Base-by-base conservation (phyloP, 2,329 filamentous ascomycete species). In the Claviceps purpurea region DNA sequence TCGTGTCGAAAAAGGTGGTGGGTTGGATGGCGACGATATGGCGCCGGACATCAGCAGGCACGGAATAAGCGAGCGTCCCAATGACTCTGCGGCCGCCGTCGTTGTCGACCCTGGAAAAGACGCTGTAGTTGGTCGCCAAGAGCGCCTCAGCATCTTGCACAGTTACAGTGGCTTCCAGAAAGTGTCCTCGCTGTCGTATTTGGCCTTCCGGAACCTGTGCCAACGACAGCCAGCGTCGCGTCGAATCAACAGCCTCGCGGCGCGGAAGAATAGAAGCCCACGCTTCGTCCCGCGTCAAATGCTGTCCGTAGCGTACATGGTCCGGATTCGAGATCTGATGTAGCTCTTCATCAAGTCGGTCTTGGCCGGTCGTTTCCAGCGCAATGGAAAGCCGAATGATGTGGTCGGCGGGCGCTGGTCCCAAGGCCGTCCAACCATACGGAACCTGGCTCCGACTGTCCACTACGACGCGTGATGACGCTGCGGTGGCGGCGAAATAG, bases 291-390 rank as follows among this genome's bases (percentile, higher is more conserved):
- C 72, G 69, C 16, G 67, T 64, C 56, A 77, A 69, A 56, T 78
- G 70, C 44, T 70, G 66, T 18, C 77, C 75, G 54, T 78, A 78
- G 18, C 65, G 68, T 1, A 60, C 52, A 52, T 73, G 67, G 4
- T 62, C 65, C 0, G 76, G 76, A 0, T 74, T 72, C 2, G 75
- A 76, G 56, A 78, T 70, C 22, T 73, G 66, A 44, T 70, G 56
- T 11, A 79, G 63, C 2, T 70, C 68, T 47, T 69, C 62, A 51
- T 76, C 74, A 26, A 79, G 52, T 2, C 58, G 44, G 1, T 59
- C 46, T 1, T 56, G 51, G 40, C 61, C 56, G 7, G 57, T 54
- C 2, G 64, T 55, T 5, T 60, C 54, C 14, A 68, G 56, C 16
- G 60, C 61, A 45, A 68, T 63, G 43, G 63, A 65, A 42, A 68